These are phyloP conservation scores for Heritiera fomes DNA, from an alignment of 345 rosid genomes.

Conservation along the genomic window DNA sequence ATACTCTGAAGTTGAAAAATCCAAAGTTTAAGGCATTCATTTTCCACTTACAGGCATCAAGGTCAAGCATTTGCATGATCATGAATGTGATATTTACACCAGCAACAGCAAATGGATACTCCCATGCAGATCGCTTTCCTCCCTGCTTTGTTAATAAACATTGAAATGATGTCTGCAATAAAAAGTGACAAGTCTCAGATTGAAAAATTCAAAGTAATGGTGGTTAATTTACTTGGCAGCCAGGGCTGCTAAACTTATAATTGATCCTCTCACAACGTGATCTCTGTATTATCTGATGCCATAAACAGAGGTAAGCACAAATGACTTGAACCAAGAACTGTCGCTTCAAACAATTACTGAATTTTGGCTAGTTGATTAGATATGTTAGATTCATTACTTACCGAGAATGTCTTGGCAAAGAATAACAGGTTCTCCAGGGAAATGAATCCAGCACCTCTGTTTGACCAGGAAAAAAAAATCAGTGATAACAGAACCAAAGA, in stretches of 20 bases:
- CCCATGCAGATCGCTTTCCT: constrained; percentile 87
- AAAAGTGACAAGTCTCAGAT: background rate
- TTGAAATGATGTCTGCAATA: constrained; percentile 71
- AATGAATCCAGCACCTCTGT: constrained; percentile 94
- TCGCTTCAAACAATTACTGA: background rate
- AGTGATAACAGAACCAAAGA: background rate
- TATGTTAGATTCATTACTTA: constrained; percentile 25
- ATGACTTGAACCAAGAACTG: background rate
- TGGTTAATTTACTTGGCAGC: background rate
- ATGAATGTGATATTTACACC: constrained; percentile 98
- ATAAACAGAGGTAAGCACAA: background rate
- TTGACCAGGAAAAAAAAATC: constrained; percentile 13
- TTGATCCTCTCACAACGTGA: background rate
- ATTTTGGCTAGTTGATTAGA: background rate
- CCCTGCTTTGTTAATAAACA: constrained; percentile 62
- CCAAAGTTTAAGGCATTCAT: background rate
- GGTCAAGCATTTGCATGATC: constrained; percentile 96
- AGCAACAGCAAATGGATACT: constrained; percentile 96
- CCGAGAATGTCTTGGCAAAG: constrained; percentile 87
- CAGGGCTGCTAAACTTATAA: background rate
- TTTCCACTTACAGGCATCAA: constrained; percentile 68
- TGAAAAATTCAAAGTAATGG: background rate
- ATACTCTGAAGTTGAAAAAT: too few relatives aligned
- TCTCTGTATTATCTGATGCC: background rate
- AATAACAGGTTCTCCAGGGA: constrained; percentile 87